Percentiles rank a stretch among this genome's conserved stretches.
Conservation (phyloP, 139 green algal genomes). For the Bryopsis sp. region DNA sequence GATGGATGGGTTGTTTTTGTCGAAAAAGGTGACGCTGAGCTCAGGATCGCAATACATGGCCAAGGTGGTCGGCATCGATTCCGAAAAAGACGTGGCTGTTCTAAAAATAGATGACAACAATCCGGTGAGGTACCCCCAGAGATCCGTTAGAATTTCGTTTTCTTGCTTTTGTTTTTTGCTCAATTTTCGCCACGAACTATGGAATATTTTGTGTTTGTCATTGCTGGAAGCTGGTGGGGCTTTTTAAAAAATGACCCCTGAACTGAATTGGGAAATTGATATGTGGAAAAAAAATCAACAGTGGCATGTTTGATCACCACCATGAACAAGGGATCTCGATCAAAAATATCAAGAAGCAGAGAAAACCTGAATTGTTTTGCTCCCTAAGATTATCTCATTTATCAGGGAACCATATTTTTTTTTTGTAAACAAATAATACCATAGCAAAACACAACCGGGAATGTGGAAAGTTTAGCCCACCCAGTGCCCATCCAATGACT, state of each 20-base stretch:
- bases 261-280: too few relatives aligned
- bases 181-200: too few relatives aligned
- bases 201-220: background rate
- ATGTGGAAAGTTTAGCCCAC: too few relatives aligned
- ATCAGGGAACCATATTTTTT: background rate
- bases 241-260: too few relatives aligned
- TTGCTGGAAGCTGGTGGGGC: background rate
- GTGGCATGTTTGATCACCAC: constrained; percentile 8
- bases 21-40: constrained; percentile 3
- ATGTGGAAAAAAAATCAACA: background rate
- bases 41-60: constrained; percentile 18
- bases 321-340: constrained; percentile 8
- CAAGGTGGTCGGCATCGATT: constrained; percentile 20
- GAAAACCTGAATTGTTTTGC: background rate
- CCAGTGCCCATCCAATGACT: too few relatives aligned
- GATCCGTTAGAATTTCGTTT: too few relatives aligned
- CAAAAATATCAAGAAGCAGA: background rate
- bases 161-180: too few relatives aligned
- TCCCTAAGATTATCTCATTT: background rate
- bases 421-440: too few relatives aligned
- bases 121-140: background rate
- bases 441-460: too few relatives aligned
- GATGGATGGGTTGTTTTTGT: background rate
- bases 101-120: constrained; percentile 20
- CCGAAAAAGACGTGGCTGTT: constrained; percentile 26